Evolutionary conservation across 1,284 basidiomycete genomes (phyloP).

Genomic region (Rhodofomes roseus): DNA sequence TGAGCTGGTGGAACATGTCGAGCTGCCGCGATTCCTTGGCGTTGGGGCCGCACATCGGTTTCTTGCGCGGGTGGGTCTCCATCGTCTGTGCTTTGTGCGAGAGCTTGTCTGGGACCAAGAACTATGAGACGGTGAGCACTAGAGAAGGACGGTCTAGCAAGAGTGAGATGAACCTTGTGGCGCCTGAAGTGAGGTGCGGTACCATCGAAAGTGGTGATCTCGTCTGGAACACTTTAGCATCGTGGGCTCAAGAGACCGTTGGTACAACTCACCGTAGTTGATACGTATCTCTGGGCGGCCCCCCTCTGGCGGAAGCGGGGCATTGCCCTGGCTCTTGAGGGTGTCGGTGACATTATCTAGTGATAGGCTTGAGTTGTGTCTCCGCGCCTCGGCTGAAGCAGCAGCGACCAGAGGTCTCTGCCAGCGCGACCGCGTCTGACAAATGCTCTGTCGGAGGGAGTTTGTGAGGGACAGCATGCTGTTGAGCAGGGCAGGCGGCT

Average conservation of each 20-base stretch:
- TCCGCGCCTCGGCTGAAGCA: background rate
- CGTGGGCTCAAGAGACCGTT: background rate
- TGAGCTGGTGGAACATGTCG: constrained; percentile 71
- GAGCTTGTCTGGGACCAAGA: constrained; percentile 27
- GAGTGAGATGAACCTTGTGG: background rate
- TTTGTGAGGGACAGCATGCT: background rate
- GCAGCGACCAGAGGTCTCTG: background rate
- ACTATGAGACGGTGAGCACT: constrained; percentile 16
- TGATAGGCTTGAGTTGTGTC: background rate
- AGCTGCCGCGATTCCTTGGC: constrained; percentile 41
- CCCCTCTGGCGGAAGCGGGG: background rate
- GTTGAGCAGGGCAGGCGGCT: background rate
- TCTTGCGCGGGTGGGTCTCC: constrained; percentile 13
- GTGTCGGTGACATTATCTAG: background rate
- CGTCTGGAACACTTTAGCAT: background rate
- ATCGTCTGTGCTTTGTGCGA: constrained; percentile 19
- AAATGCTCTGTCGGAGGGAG: constrained; percentile 1
- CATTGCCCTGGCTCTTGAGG: constrained; percentile 1
- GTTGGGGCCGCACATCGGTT: constrained; percentile 47
- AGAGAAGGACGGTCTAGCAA: background rate
- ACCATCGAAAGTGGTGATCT: constrained; percentile 8
- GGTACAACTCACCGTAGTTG: background rate
- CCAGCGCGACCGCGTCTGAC: background rate
- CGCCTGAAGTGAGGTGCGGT: background rate
- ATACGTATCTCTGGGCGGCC: background rate